A percentile compares a stretch with the other conserved stretches of the same genome.
Conservation (phyloP, 257 asterid genomes). For the Phtheirospermum japonicum region DNA sequence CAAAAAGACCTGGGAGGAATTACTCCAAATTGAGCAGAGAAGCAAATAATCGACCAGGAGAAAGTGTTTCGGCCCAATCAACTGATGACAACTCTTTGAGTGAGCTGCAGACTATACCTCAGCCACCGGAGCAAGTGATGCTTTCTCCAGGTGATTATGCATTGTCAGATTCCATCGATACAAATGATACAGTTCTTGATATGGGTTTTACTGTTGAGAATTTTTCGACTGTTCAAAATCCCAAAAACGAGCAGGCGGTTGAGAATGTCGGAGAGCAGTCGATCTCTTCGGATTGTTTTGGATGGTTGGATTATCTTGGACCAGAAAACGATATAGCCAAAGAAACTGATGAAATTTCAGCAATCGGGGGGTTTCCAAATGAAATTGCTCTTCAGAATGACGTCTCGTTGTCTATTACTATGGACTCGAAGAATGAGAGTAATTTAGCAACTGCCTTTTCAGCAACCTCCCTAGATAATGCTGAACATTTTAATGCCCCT, state of each 20-base stretch:
- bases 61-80: slow-evolving; percentile 21
- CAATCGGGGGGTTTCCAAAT: slow-evolving; percentile 37
- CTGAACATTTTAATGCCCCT: slow-evolving; percentile 19
- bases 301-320: slow-evolving; percentile 64
- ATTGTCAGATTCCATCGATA: slow-evolving; percentile 28
- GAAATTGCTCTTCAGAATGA: slow-evolving; percentile 35
- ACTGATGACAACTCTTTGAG: slow-evolving; percentile 34
- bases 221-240: slow-evolving; percentile 33
- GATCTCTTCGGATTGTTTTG: slow-evolving; percentile 30
- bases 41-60: slow-evolving; percentile 22
- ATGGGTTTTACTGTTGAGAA: slow-evolving; percentile 45
- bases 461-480: slow-evolving; percentile 28
- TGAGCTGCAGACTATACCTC: slow-evolving; percentile 33
- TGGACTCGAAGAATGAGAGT: slow-evolving; percentile 32
- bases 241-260: slow-evolving; percentile 29
- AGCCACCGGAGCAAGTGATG: slow-evolving; percentile 32
- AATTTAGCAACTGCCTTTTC: slow-evolving; percentile 22
- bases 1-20: slow-evolving; percentile 49
- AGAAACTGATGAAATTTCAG: slow-evolving; percentile 27
- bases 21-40: slow-evolving; percentile 46
- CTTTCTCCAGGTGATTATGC: slow-evolving; percentile 24
- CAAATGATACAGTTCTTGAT: slow-evolving; percentile 40
- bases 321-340: slow-evolving; percentile 21
- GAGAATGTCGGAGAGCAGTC: slow-evolving; percentile 33
- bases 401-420: slow-evolving; percentile 27